These are phyloP conservation scores for Tolypocladium guangdongense DNA, from an alignment of 2,329 filamentous ascomycete species.

Conservation along the genomic window DNA sequence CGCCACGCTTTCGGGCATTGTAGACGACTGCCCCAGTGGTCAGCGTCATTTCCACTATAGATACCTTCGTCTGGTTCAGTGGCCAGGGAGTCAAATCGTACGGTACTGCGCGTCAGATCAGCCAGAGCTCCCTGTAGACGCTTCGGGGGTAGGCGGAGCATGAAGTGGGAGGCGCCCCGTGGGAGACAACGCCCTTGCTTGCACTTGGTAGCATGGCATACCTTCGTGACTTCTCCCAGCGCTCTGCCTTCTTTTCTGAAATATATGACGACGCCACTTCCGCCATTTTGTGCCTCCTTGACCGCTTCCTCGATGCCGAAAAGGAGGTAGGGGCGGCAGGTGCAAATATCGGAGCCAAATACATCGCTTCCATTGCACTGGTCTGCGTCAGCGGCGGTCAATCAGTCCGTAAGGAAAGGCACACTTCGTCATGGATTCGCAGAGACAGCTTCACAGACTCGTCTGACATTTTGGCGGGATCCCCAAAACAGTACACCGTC, in stretches of 20 bases:
- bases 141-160: neutral
- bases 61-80: neutral
- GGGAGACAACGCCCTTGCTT: neutral
- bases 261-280: conserved; percentile 92
- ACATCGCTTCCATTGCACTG: conserved; percentile 93
- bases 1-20: conserved; percentile 71
- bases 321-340: conserved; percentile 88
- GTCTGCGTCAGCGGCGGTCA: conserved; percentile 5
- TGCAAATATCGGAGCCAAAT: conserved; percentile 96
- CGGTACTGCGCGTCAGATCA: conserved; percentile 31
- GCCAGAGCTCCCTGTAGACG: conserved; percentile 5
- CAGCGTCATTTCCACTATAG: neutral
- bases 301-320: conserved; percentile 97
- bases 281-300: conserved; percentile 89
- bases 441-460: conserved; percentile 70
- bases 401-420: conserved; percentile 1
- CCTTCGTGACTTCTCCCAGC: conserved; percentile 90
- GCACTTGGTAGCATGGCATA: conserved; percentile 31
- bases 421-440: conserved; percentile 61
- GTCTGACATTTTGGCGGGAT: conserved; percentile 88
- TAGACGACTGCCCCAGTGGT: conserved; percentile 42
- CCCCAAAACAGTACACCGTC: conserved; percentile 95
- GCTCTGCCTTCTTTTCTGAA: conserved; percentile 96
- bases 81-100: conserved; percentile 18
- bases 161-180: neutral